phyloP scores from a whole-genome alignment of 352 stramenopile genomes.

The Phytophthora agathidicida region DNA sequence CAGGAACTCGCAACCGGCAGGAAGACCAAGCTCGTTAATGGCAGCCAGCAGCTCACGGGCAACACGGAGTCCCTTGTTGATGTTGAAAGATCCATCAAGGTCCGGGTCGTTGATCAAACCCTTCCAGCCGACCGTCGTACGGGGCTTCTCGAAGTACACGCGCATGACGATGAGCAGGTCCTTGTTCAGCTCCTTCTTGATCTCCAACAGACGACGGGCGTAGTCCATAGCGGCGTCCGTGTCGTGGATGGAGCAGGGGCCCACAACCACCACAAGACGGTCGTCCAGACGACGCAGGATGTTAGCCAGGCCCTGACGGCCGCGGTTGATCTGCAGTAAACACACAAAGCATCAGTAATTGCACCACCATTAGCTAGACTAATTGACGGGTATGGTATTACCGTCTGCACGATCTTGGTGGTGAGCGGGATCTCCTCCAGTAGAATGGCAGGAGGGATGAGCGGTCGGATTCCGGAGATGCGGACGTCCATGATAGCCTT shows the following conservation, averaged over 20 bases:
- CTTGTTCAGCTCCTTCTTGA: constrained; percentile 79
- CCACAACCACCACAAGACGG: constrained; percentile 83
- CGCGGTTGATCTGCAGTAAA: constrained; percentile 59
- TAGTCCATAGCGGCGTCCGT: constrained; percentile 89
- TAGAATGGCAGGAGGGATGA: constrained; percentile 87
- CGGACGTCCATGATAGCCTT: constrained; percentile 88
- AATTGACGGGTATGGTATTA: too few species aligned
- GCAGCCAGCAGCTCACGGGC: constrained; percentile 82
- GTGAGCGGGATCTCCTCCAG: constrained; percentile 86
- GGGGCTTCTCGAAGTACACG: constrained; percentile 92
- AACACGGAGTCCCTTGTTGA: constrained; percentile 90
- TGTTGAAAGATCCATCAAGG: constrained; percentile 91
- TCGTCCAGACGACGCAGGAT: constrained; percentile 85
- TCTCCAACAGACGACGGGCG: constrained; percentile 64
- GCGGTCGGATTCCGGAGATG: constrained; percentile 84
- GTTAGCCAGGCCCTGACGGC: constrained; percentile 75
- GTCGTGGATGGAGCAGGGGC: constrained; percentile 91
- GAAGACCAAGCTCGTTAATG: constrained; percentile 89
- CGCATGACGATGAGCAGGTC: constrained; percentile 92
- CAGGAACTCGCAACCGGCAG: constrained; percentile 87
- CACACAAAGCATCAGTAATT: not conserved
- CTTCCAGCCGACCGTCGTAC: constrained; percentile 91
- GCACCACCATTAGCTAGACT: not conserved
- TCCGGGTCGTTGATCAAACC: constrained; percentile 92
- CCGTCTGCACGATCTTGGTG: constrained; percentile 78